These are phyloP conservation scores for Aphanomyces invadans DNA, from an alignment of 352 stramenopile species.

Conservation along the genomic window DNA sequence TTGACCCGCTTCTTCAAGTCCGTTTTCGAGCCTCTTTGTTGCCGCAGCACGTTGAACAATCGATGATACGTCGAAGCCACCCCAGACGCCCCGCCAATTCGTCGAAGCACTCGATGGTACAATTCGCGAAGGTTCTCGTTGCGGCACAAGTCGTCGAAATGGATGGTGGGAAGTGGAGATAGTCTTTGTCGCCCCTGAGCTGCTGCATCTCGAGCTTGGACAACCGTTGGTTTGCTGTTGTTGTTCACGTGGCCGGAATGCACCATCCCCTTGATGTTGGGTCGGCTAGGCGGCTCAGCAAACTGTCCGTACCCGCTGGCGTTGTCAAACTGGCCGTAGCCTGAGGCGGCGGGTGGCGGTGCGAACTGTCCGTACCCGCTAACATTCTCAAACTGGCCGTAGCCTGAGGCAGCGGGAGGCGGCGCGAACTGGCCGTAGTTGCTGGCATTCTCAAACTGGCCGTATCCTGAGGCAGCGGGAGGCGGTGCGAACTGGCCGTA, in stretches of 20 bases:
- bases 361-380: conserved; percentile 30
- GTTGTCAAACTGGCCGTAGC: conserved; percentile 27
- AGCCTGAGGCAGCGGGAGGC: conserved; percentile 26
- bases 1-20: neutral
- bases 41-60: neutral
- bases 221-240: too few species aligned
- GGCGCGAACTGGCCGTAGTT: conserved; percentile 15
- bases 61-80: neutral
- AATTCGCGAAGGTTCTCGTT: neutral
- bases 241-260: conserved; percentile 24
- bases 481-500: conserved; percentile 25
- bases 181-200: neutral
- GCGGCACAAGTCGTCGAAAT: conserved; percentile 11
- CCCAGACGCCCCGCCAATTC: conserved; percentile 3
- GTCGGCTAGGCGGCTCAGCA: neutral
- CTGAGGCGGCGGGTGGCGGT: conserved; percentile 25
- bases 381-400: conserved; percentile 22
- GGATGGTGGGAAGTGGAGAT: neutral
- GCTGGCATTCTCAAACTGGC: conserved; percentile 32
- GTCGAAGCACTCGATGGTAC: conserved; percentile 25
- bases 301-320: conserved; percentile 28
- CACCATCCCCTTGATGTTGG: conserved; percentile 4
- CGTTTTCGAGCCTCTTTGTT: conserved; percentile 29
- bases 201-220: too few species aligned
- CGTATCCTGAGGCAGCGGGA: conserved; percentile 28